Evolutionary conservation across 257 asterid species (phyloP).

Genomic region (Paulownia fortunei): DNA sequence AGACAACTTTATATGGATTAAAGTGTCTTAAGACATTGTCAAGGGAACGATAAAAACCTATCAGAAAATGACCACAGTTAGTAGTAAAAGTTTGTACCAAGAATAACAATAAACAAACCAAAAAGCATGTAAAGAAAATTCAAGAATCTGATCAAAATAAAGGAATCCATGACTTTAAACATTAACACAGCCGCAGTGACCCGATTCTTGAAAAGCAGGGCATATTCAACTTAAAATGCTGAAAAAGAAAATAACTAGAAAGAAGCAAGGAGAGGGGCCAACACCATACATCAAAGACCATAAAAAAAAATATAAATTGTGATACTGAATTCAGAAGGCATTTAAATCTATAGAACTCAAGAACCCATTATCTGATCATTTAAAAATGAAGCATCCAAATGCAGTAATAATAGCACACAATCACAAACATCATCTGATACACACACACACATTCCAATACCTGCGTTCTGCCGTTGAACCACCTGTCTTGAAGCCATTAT

Average conservation of each 20-base stretch:
- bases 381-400: neutral
- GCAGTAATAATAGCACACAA: neutral
- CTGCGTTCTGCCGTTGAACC: slow-evolving; percentile 30
- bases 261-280: neutral
- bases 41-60: too few relatives aligned
- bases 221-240: neutral
- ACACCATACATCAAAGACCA: neutral
- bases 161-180: neutral
- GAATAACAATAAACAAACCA: neutral
- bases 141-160: slow-evolving; percentile 10
- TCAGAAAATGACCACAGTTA: too few relatives aligned
- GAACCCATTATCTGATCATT: neutral
- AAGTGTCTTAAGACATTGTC: too few relatives aligned
- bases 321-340: neutral
- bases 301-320: neutral
- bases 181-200: too few relatives aligned
- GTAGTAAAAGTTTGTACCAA: neutral
- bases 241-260: neutral
- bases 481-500: slow-evolving; percentile 38
- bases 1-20: too few relatives aligned
- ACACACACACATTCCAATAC: slow-evolving; percentile 12
- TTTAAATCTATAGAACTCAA: neutral
- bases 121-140: neutral
- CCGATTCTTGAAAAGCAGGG: neutral
- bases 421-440: too few relatives aligned